Conservation (phyloP, 2,329 filamentous ascomycete species). For the Xylaria sp. region DNA sequence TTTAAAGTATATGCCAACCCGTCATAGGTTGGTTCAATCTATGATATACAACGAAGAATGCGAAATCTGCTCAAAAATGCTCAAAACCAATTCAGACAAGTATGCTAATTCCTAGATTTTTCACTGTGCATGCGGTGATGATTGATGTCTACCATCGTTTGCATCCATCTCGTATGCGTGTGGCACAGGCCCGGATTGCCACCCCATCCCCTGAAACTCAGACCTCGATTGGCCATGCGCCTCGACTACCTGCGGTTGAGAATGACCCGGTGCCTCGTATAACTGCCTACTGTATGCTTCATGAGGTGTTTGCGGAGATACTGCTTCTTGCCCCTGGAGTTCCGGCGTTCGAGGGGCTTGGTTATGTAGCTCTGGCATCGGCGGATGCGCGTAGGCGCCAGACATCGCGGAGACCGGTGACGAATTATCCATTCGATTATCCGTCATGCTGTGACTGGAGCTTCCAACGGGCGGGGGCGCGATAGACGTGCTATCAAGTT, state of each 20-base stretch:
- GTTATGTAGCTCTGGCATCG: conserved; percentile 40
- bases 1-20: not conserved
- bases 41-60: not conserved
- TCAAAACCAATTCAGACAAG: not conserved
- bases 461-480: conserved; percentile 29
- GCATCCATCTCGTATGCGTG: conserved; percentile 46
- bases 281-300: conserved; percentile 43
- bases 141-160: conserved; percentile 16
- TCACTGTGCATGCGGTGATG: conserved; percentile 15
- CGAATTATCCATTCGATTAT: conserved; percentile 39
- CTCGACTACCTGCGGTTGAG: conserved; percentile 34
- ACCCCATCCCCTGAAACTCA: conserved; percentile 41
- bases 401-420: conserved; percentile 46
- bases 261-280: conserved; percentile 42
- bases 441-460: conserved; percentile 34
- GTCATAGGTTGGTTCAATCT: conserved; percentile 8
- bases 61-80: not conserved
- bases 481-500: conserved; percentile 43
- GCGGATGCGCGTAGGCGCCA: conserved; percentile 35
- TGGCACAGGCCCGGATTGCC: conserved; percentile 45
- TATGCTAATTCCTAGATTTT: not conserved
- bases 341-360: conserved; percentile 35
- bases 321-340: conserved; percentile 36
- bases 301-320: conserved; percentile 28
- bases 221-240: conserved; percentile 41